These are phyloP conservation scores for Limonomyces culmigenus DNA, from an alignment of 1,284 basidiomycete species.

Conservation along the genomic window DNA sequence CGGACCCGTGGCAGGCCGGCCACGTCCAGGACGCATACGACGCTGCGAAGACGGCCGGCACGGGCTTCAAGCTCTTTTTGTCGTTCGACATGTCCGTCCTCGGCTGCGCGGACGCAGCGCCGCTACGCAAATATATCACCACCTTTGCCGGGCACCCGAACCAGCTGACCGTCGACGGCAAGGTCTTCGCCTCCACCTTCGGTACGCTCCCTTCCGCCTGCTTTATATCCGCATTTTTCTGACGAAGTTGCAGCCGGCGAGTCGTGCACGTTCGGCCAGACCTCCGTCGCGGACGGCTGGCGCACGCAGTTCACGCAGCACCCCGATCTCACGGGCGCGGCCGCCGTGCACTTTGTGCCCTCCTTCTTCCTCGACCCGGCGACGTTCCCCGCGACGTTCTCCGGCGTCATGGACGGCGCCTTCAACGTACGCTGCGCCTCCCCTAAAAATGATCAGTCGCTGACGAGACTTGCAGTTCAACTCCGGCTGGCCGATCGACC, in stretches of 20 bases:
- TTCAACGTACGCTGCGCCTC: conserved; percentile 29
- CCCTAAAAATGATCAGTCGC: neutral
- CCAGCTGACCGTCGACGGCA: conserved; percentile 41
- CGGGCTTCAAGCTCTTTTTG: conserved; percentile 18
- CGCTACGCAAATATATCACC: conserved; percentile 42
- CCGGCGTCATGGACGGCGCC: conserved; percentile 35
- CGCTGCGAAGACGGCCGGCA: conserved; percentile 34
- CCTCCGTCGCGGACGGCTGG: conserved; percentile 35
- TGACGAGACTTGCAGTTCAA: conserved; percentile 31
- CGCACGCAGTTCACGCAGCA: conserved; percentile 33
- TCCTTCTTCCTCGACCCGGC: conserved; percentile 45
- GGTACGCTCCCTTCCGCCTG: too few species aligned
- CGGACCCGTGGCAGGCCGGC: conserved; percentile 45
- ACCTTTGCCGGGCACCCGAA: conserved; percentile 41
- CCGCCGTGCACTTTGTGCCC: conserved; percentile 44
- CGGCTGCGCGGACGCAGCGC: conserved; percentile 28
- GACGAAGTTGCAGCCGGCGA: too few species aligned
- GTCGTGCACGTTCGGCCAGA: conserved; percentile 50
- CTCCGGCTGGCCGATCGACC: conserved; percentile 42
- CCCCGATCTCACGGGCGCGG: conserved; percentile 24
- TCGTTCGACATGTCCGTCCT: conserved; percentile 16
- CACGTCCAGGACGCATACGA: conserved; percentile 49
- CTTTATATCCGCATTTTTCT: too few species aligned
- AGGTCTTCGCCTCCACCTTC: conserved; percentile 63
- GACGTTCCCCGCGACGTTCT: conserved; percentile 29